Base-by-base conservation (phyloP, 768 basidiomycete species). In the Hygrocybe punicea region DNA sequence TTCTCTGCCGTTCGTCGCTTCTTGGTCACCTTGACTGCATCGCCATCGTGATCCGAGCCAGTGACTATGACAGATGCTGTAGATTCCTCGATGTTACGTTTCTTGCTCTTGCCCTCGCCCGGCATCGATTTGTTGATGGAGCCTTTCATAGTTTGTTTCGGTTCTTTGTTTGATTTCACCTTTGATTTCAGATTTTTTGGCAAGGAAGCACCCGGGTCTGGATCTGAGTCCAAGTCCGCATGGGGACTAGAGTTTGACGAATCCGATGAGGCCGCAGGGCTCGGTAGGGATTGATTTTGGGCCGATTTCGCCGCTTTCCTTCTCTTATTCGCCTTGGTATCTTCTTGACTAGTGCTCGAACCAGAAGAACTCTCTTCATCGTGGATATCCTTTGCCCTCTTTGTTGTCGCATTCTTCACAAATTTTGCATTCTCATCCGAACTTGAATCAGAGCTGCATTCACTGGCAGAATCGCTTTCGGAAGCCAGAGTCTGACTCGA, bases 1-100 rank as follows among this genome's bases (percentile, higher is more conserved):
- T 68, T 74, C 55, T 76, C 76, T n/a, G 78, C 74, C 0, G 76
- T 82, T 50, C 81, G 81, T 36, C 83, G 84, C 66, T 83, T 89
- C 69, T 91, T 89, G 0, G 78, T 76, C 11, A 77, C 73, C 51
- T 71, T 77, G 23, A 60, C 69, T 52, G 8, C 29, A 29, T 71
- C 63, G 5, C 68, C 65, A 8, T 21, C 56, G 25, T 52, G 51
- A 13, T 39, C 40, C 16, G 40, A 33, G 50, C 36, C 56, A 23
- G 45, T 59, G 33, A 48, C 16, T 6, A 21, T 37, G 25, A 24
- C 40, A 34, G 17, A 24, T 14, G 46, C 17, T 25, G 47, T 59
- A 10, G 47, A 4, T 33, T 60, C 63, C 13, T 46, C 42, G 29
- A 56, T 39, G 23, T 47, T n/a, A 19, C 24, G 17, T n/a, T 6